A percentile compares a stretch with the other conserved stretches of the same genome.
Conservation (phyloP, 202 grass and related monocot genomes). For the Panicum hallii region DNA sequence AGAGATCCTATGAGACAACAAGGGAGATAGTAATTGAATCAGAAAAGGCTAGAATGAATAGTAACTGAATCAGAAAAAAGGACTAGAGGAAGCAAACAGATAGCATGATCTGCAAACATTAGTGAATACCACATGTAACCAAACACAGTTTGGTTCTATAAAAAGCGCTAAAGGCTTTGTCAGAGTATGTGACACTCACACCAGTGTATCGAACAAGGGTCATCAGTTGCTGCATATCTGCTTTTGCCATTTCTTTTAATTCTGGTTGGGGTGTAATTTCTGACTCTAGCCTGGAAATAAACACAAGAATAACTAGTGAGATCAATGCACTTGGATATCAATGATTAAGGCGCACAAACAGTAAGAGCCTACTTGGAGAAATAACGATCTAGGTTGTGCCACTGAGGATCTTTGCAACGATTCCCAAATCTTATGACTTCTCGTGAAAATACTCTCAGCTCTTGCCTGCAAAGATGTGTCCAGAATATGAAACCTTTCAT, state of each 20-base stretch:
- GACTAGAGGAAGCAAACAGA: neutral
- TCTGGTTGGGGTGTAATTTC: slow-evolving; percentile 64
- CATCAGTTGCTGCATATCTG: slow-evolving; percentile 78
- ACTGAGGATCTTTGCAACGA: slow-evolving; percentile 88
- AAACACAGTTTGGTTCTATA: neutral
- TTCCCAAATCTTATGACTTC: slow-evolving; percentile 96
- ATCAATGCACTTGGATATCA: slow-evolving; percentile 25
- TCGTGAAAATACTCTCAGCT: slow-evolving; percentile 68
- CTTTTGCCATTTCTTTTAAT: slow-evolving; percentile 70
- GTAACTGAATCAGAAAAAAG: slow-evolving; percentile 32
- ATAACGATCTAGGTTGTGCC: slow-evolving; percentile 95
- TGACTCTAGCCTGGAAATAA: slow-evolving; percentile 69
- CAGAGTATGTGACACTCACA: slow-evolving; percentile 65
- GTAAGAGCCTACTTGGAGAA: slow-evolving; percentile 71
- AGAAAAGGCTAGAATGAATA: slow-evolving; percentile 15
- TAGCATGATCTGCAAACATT: slow-evolving; percentile 30
- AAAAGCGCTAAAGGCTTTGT: slow-evolving; percentile 4
- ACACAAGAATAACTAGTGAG: slow-evolving; percentile 29
- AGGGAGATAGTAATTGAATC: slow-evolving; percentile 31
- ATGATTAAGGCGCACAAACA: neutral
- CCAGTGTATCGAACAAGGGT: slow-evolving; percentile 72
- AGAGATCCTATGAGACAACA: slow-evolving; percentile 66
- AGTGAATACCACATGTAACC: slow-evolving; percentile 4
- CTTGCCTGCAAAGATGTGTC: slow-evolving; percentile 63
- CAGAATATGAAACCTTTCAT: slow-evolving; percentile 36